Conservation (phyloP, 768 basidiomycete genomes). For the Termitomyces sp. region DNA sequence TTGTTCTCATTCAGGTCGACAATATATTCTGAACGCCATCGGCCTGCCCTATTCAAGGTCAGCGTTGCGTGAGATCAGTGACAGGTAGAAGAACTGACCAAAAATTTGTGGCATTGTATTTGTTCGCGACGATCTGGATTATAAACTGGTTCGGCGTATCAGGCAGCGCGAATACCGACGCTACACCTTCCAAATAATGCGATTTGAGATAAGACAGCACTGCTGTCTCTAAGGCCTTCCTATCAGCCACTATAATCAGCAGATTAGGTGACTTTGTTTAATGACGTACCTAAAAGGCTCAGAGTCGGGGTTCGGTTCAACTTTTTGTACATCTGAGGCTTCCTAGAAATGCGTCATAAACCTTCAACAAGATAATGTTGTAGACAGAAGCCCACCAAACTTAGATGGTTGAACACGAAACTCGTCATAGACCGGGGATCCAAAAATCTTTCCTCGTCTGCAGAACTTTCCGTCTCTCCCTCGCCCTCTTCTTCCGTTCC, state of each 20-base stretch:
- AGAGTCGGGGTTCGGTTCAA: slow-evolving; percentile 55
- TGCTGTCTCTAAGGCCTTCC: slow-evolving; percentile 66
- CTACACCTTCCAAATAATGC: slow-evolving; percentile 81
- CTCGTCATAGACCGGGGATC: slow-evolving; percentile 78
- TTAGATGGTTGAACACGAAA: slow-evolving; percentile 84
- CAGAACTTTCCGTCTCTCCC: slow-evolving; percentile 22
- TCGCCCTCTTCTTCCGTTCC: background rate
- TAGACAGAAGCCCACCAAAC: slow-evolving; percentile 49
- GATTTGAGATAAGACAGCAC: slow-evolving; percentile 64
- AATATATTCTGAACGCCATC: slow-evolving; percentile 88
- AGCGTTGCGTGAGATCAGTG: background rate
- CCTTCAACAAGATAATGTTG: background rate
- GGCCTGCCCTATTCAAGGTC: slow-evolving; percentile 66
- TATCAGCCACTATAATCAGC: slow-evolving; percentile 21
- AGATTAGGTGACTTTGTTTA: background rate
- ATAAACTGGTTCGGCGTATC: slow-evolving; percentile 45
- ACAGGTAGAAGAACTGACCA: slow-evolving; percentile 49
- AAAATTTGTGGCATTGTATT: slow-evolving; percentile 90
- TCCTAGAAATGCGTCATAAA: slow-evolving; percentile 43
- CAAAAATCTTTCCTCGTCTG: slow-evolving; percentile 65
- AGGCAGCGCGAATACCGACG: slow-evolving; percentile 60
- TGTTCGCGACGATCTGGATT: slow-evolving; percentile 89
- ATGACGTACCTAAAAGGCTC: slow-evolving; percentile 71
- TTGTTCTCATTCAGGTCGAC: slow-evolving; percentile 61
- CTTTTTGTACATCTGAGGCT: slow-evolving; percentile 65